Evolutionary conservation across 1,139 yeast species (phyloP).

Genomic region (Blastobotrys aristatus): DNA sequence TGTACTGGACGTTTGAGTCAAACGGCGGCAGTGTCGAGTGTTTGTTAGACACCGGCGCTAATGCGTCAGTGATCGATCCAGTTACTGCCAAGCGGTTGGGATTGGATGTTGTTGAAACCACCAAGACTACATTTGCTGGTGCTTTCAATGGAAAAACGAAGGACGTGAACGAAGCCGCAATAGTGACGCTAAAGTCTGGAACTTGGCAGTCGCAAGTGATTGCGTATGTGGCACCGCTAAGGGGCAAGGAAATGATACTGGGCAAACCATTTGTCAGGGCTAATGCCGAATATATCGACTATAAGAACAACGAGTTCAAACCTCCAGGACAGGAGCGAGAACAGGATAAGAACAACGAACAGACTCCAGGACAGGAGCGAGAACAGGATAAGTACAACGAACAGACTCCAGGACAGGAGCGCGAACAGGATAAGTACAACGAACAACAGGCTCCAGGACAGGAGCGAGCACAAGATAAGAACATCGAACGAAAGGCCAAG

Average conservation of each 20-base stretch:
- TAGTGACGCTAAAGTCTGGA: neutral
- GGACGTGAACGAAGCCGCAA: neutral
- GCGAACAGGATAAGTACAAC: neutral
- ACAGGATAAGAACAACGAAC: neutral
- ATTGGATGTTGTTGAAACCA: too few relatives aligned
- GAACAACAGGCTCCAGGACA: neutral
- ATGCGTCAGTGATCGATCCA: neutral
- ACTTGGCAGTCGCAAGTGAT: neutral
- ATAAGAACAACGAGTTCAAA: too few relatives aligned
- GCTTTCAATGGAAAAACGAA: neutral
- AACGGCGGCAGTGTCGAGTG: neutral
- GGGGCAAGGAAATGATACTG: neutral
- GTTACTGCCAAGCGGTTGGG: neutral
- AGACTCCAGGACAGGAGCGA: neutral
- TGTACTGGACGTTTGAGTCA: neutral
- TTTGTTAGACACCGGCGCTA: neutral
- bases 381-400: neutral
- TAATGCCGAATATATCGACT: neutral
- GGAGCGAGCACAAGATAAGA: neutral
- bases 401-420: neutral
- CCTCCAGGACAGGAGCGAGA: too few relatives aligned
- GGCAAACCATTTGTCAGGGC: neutral
- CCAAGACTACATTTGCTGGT: neutral
- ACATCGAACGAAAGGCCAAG: too few relatives aligned
- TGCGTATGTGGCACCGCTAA: neutral